These are phyloP conservation scores for Trichoderma virens DNA, from an alignment of 495 filamentous ascomycete species.

Conservation along the genomic window DNA sequence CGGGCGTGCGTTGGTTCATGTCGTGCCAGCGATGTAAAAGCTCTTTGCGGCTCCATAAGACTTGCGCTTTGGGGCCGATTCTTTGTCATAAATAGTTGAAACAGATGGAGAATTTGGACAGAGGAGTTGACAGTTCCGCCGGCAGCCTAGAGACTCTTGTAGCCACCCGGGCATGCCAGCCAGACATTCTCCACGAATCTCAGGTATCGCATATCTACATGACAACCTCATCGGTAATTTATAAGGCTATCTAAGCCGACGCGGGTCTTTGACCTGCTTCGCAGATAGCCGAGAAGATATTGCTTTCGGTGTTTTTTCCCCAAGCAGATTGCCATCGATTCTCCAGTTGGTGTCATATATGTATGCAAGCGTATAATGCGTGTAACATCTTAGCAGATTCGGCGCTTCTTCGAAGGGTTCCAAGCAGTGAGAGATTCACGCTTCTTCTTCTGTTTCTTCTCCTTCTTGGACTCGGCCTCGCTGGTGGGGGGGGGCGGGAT, in stretches of 20 bases:
- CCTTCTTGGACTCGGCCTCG: conserved; percentile 28
- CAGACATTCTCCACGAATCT: neutral
- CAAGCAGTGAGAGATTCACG: conserved; percentile 75
- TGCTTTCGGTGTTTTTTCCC: neutral
- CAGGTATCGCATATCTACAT: conserved; percentile 3
- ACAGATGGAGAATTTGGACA: too few relatives aligned
- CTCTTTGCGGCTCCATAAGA: too few relatives aligned
- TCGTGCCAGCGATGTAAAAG: too few relatives aligned
- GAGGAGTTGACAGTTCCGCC: too few relatives aligned
- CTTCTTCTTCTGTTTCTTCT: conserved; percentile 54
- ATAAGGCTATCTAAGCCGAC: conserved; percentile 1
- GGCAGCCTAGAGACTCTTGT: too few relatives aligned
- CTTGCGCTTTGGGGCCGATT: too few relatives aligned
- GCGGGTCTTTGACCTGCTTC: neutral
- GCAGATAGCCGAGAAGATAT: neutral
- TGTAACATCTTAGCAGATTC: neutral
- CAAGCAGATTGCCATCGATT: too few relatives aligned
- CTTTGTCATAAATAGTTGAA: too few relatives aligned
- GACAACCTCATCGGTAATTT: neutral
- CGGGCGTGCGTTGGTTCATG: too few relatives aligned
- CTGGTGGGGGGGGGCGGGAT: too few relatives aligned
- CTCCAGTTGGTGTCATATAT: too few relatives aligned
- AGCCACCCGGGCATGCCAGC: too few relatives aligned
- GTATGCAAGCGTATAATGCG: neutral
- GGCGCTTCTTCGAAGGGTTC: conserved; percentile 40